Conservation (phyloP, 2,329 filamentous ascomycete species). For the Fusarium anthophilum region DNA sequence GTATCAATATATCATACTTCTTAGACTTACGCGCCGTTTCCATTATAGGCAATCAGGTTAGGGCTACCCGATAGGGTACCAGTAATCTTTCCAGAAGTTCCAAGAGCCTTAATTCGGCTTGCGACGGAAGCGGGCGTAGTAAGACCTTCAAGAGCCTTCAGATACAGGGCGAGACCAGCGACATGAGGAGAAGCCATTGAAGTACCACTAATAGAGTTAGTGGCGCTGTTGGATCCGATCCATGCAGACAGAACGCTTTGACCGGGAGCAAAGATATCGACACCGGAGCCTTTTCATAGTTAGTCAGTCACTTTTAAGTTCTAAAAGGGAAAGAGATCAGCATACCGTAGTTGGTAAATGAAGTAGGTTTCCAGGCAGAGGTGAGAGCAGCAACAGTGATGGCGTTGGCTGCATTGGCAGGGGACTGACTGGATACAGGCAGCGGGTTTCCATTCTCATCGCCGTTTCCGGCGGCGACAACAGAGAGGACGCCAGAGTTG, state of each 20-base stretch:
- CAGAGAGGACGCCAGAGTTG: neutral
- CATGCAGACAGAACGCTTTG: neutral
- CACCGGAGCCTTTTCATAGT: neutral
- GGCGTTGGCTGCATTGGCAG: neutral
- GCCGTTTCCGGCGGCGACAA: neutral
- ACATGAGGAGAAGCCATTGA: neutral
- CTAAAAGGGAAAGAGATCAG: rapidly evolving
- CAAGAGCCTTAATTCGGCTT: neutral
- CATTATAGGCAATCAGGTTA: neutral
- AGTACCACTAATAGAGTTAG: neutral
- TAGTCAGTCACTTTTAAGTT: neutral
- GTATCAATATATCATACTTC: no score
- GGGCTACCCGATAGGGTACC: neutral
- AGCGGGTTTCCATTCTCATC: neutral
- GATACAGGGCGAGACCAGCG: neutral
- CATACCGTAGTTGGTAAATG: neutral
- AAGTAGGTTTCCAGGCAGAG: neutral
- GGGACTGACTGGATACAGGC: neutral
- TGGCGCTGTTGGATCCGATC: neutral
- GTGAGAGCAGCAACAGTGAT: neutral
- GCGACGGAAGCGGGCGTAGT: neutral
- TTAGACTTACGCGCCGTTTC: neutral
- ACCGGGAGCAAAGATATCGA: neutral
- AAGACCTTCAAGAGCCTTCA: neutral
- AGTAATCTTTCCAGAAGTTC: neutral